Base-by-base conservation (phyloP, 2,329 filamentous ascomycete genomes). In the Hirsutella minnesotensis region DNA sequence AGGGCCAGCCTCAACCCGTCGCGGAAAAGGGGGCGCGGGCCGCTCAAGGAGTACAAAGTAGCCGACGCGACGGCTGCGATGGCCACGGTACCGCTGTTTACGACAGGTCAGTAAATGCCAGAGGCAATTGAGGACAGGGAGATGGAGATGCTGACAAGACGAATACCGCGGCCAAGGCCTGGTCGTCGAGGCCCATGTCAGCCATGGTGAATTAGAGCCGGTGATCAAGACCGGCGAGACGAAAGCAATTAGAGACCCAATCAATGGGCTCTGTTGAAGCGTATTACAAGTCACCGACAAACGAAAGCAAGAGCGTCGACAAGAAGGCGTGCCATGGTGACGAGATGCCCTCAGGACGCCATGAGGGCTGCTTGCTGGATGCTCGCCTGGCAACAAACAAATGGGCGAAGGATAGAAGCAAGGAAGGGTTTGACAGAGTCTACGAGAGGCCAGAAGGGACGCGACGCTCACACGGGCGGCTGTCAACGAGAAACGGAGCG, bases 1-100 rank as follows among this genome's bases (percentile, higher is more conserved):
- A 79, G 74, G 73, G 69, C 73, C 73, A 79, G 75, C 74, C 75
- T 77, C 73, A 70, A 67, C 63, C 72, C 70, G 62, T 77, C 72
- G 59, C 70, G 67, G 55, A 73, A 65, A 46, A 75, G 58, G 34
- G 67, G 59, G 46, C 64, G 65, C 54, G 67, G 63, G 63, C 72
- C 63, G 50, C 67, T 66, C 53, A 62, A 70, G 47, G 66, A 62
- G 47, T 66, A 59, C 51, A 72, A 61, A 56, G 70, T 60, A 49
- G 69, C 59, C 40, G 67, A 64, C 37, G 63, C 63, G 40, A 67
- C 64, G 24, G 73, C 69, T 42, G 72, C 68, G 53, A 70, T 70
- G 51, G 75, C 64, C 44, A 77, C 63, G 47, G 73, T 66, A 49
- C 73, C 75, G 61, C 73, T 53, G 39, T 41, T 30, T 22, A 7